A percentile compares a stretch with the other conserved stretches of the same genome.
These are phyloP conservation scores for Rhizoclosmatium sp. DNA, from an alignment of 192 early-diverging fungal species.

Conservation along the genomic window DNA sequence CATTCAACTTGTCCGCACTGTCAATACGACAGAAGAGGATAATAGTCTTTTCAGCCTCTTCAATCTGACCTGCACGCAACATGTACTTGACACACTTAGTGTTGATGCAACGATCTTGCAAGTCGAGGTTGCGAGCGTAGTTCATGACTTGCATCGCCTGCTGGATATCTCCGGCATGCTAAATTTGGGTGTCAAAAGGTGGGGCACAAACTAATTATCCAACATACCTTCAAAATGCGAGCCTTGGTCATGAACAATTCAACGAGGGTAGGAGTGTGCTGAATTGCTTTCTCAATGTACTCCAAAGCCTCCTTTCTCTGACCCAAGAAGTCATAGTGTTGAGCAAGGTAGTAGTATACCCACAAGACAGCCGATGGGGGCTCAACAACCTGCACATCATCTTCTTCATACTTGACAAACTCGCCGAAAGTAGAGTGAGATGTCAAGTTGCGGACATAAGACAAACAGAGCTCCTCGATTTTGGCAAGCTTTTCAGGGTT, in stretches of 20 bases:
- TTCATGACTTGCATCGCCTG: conserved; percentile 83
- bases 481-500: conserved; percentile 69
- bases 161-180: conserved; percentile 80
- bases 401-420: conserved; percentile 40
- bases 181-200: not conserved
- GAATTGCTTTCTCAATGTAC: conserved; percentile 82
- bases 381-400: conserved; percentile 65
- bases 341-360: conserved; percentile 92
- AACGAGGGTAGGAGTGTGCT: conserved; percentile 87
- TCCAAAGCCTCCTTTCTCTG: conserved; percentile 75
- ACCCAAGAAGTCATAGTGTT: conserved; percentile 82
- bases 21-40: conserved; percentile 78
- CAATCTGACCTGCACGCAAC: conserved; percentile 81
- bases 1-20: conserved; percentile 70
- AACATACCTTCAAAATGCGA: conserved; percentile 83
- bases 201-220: not conserved
- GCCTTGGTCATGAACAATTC: conserved; percentile 94
- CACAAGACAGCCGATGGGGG: conserved; percentile 83
- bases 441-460: conserved; percentile 58
- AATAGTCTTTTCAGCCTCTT: conserved; percentile 85
- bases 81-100: conserved; percentile 94
- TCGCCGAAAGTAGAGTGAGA: conserved; percentile 28
- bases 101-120: conserved; percentile 96
- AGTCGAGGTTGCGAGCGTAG: conserved; percentile 84
- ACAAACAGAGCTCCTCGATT: conserved; percentile 73